phyloP scores from a whole-genome alignment of 1,284 basidiomycete species.

The Trametes versicolor region DNA sequence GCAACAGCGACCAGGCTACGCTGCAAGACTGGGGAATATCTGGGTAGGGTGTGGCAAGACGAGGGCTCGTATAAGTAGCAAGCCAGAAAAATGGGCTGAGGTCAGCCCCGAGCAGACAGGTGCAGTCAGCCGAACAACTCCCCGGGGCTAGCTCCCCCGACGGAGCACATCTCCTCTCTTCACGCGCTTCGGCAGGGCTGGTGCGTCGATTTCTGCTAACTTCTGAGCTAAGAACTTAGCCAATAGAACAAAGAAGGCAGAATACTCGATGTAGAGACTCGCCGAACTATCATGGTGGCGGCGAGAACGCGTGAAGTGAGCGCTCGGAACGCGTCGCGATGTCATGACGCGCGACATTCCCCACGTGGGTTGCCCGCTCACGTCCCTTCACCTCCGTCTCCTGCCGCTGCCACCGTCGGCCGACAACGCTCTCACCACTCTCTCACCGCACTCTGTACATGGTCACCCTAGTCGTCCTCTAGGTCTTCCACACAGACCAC shows the following conservation, averaged over 20 bases:
- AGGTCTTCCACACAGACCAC: neutral
- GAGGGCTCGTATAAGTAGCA: neutral
- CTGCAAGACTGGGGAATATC: neutral
- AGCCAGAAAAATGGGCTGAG: too few relatives aligned
- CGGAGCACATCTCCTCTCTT: neutral
- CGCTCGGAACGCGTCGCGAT: slow-evolving; percentile 24
- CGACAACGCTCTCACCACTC: slow-evolving; percentile 5
- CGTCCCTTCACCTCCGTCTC: neutral
- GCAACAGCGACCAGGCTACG: slow-evolving; percentile 17
- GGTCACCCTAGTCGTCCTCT: neutral
- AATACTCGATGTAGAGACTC: too few relatives aligned
- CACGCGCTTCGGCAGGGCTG: neutral
- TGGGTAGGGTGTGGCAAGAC: too few relatives aligned
- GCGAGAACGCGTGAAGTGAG: neutral
- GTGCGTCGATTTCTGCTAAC: too few relatives aligned
- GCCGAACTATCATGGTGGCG: too few relatives aligned
- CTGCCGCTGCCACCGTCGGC: slow-evolving; percentile 18
- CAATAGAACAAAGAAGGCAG: too few relatives aligned
- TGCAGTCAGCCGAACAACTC: neutral
- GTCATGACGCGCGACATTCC: slow-evolving; percentile 25
- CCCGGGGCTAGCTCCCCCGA: neutral
- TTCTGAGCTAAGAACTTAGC: too few relatives aligned
- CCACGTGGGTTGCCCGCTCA: slow-evolving; percentile 23
- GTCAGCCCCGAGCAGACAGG: slow-evolving; percentile 5
- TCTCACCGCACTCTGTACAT: slow-evolving; percentile 13